Conservation (phyloP, 1,139 yeast species). For the Pichia sp. region DNA sequence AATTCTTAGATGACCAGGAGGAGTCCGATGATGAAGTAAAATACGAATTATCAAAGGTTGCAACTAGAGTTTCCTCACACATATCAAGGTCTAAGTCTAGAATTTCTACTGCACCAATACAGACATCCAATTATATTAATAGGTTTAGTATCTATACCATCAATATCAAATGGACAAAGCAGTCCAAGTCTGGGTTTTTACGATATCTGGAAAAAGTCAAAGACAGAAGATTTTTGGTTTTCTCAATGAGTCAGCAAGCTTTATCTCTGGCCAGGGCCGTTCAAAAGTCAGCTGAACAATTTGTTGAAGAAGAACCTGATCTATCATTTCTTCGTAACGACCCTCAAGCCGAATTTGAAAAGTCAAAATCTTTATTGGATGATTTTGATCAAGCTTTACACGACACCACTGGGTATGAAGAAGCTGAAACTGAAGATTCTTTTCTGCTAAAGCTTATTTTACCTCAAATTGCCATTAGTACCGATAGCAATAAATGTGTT, state of each 20-base stretch:
- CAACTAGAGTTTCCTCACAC: conserved; percentile 30
- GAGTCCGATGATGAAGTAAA: conserved; percentile 24
- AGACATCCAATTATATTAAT: conserved; percentile 53
- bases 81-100: conserved; percentile 33
- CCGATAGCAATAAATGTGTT: conserved; percentile 60
- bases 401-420: conserved; percentile 33
- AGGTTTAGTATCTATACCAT: conserved; percentile 76
- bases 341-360: conserved; percentile 21
- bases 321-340: conserved; percentile 19
- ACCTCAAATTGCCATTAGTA: conserved; percentile 82
- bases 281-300: conserved; percentile 12
- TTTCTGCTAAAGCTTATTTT: conserved; percentile 68
- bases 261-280: conserved; percentile 61
- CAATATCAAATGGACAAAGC: conserved; percentile 75
- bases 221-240: conserved; percentile 52
- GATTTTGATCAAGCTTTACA: conserved; percentile 53
- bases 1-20: conserved; percentile 25
- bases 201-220: conserved; percentile 59
- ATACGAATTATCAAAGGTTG: conserved; percentile 16
- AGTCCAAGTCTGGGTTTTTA: conserved; percentile 56
- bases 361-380: conserved; percentile 33
- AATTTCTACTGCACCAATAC: conserved; percentile 17
- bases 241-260: conserved; percentile 67
- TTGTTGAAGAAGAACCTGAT: conserved; percentile 11
- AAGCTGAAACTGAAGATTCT: conserved; percentile 53